A percentile compares a stretch with the other conserved stretches of the same genome.
phyloP scores from a whole-genome alignment of 2,329 filamentous ascomycete genomes.

The Aureobasidium zeae region DNA sequence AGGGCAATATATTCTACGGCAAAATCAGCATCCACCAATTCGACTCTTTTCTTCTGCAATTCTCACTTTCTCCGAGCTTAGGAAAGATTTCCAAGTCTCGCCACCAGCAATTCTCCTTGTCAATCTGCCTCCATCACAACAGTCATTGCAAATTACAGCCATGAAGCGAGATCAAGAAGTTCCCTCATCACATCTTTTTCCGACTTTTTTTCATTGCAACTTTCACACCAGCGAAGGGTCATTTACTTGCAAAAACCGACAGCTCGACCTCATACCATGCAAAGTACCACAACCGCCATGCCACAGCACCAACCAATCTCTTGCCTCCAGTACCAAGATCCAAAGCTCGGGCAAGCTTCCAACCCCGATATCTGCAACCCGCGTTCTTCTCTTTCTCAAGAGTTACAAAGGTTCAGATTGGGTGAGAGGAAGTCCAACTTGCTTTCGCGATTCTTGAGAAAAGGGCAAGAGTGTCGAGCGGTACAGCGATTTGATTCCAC shows the following conservation, averaged over 20 bases:
- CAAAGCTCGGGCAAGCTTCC: too few relatives aligned
- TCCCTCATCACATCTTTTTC: slow-evolving; percentile 4
- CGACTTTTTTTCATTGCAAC: too few relatives aligned
- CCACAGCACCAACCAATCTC: too few relatives aligned
- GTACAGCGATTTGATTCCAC: too few relatives aligned
- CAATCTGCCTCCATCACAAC: slow-evolving; percentile 3
- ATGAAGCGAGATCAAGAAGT: slow-evolving; percentile 8
- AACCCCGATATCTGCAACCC: too few relatives aligned
- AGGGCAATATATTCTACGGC: not conserved
- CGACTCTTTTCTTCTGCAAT: not conserved
- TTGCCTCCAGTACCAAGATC: not conserved
- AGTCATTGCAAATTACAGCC: slow-evolving; percentile 8
- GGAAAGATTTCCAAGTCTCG: not conserved
- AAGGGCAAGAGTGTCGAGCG: too few relatives aligned
- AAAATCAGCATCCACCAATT: not conserved
- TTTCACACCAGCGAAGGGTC: slow-evolving; percentile 3
- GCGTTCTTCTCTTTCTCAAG: too few relatives aligned
- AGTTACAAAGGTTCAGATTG: too few relatives aligned
- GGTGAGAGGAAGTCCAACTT: too few relatives aligned
- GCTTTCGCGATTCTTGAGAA: too few relatives aligned
- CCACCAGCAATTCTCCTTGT: not conserved
- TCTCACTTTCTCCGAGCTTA: not conserved
- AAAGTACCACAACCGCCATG: slow-evolving; percentile 8
- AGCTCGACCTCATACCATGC: slow-evolving; percentile 7
- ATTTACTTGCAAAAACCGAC: not conserved